Base-by-base conservation (phyloP, 495 filamentous ascomycete species). In the Trichocladium uniseriatum region DNA sequence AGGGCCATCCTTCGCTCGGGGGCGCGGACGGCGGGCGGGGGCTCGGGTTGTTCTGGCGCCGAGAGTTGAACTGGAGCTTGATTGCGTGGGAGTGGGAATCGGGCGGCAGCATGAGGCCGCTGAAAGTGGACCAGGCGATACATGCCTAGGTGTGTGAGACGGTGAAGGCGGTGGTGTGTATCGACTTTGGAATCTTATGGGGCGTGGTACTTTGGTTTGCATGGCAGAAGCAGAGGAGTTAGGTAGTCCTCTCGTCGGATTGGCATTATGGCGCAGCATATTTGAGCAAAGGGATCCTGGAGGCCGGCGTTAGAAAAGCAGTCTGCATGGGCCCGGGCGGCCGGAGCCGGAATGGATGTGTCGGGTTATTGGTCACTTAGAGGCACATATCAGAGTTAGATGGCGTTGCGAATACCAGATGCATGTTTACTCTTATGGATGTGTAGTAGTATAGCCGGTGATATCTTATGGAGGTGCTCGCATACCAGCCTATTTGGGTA, bases 61-160 rank as follows among this genome's bases (percentile, higher is more conserved):
- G 83, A 44, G 89, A 96, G 67, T 69, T 97, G 51, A 98, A 98
- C 66, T 97, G 94, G 94, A 85, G 85, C 49, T 74, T 89, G 51
- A 64, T 95, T 43, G 84, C 81, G 14, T 98, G 89, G 79, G 82
- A 94, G 58, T 94, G 82, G 73, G 71, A 73, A 53, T 65, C 71
- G 13, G 38, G 56, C 50, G 68, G 69, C 36, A 53, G 49, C 11
- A 27, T 65, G 8, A 58, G 60, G 38, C 53, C 50, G n/a, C 52
- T 72, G 20, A 36, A 43, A 4, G 55, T 73, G 21, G 65, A 70
- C 49, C 48, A 54, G 14, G 60, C 62, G 19, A 51, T 67, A 8
- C 71, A 75, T 53, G 66, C 64, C 35, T 74, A 53, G 37, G 9
- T 18, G n/a, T 44, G 20, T 39, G 18, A n/a, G 37, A 48, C 28